Evolutionary conservation across 1,284 basidiomycete species (phyloP), one percentile per base, ranked within the genome.

Genomic region (Laetiporus sulphureus): DNA sequence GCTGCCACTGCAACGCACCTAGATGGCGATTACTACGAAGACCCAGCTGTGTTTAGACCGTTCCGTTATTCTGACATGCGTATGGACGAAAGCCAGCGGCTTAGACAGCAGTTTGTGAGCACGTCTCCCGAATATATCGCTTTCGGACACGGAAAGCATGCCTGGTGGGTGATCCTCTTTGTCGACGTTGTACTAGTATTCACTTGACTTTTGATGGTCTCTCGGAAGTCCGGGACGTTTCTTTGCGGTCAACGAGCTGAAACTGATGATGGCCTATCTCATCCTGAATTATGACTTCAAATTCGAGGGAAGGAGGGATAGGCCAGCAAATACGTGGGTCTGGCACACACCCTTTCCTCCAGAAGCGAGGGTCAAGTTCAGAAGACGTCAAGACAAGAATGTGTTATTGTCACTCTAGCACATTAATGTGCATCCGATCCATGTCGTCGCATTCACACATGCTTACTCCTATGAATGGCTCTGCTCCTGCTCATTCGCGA

Each of bases 271-370:
- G 19, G 67, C 67, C 3, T 58, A 71, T 41, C 47, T 71, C 8
- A 45, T 73, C 3, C 20, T 68, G 31, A 66, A 62, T 36, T 74
- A 74, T 48, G 72, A 74, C 41, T 45, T 74, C 20, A 70, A 68
- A 52, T 46, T 68, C n/a, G 56, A 56, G 37, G 52, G 56, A 4
- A 58, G 51, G 10, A 52, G 50, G 2, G 36, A 40, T 5, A 49
- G 54, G 6, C 61, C 61, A 10, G 27, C 27, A 29, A 50, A 51
- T 36, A 2, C 31, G n/a, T 45, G 39, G 36, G 18, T 47, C 12
- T 35, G 30, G 2, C 22, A 22, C 2, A 23, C 38, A 23, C 30
- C 42, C 34, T 20, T 45, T 13, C 53, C 53, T 4, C 37, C 35
- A 19, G 23, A 4, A 2, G 51, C 41, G 36, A 32, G 47, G 10